Percentiles rank a stretch among this genome's conserved stretches.
Evolutionary conservation across 805 yeast species (phyloP).

Genomic region (Hanseniaspora clermontiae): DNA sequence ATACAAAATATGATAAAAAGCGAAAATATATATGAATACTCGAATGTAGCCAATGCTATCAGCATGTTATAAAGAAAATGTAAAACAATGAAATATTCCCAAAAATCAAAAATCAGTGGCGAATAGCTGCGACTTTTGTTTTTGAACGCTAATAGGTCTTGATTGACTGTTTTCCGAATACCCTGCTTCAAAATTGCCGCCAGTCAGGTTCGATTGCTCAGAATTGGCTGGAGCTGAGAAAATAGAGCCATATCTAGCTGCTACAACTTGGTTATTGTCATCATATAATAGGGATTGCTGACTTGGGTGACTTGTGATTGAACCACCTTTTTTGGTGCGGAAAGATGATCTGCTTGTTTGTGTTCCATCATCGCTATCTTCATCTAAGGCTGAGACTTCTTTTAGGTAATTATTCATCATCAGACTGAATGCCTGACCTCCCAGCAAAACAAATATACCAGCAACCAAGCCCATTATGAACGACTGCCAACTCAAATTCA

Average conservation of each 20-base stretch:
- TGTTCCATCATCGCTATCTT: neutral
- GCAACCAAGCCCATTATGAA: constrained; percentile 52
- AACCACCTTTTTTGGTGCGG: neutral
- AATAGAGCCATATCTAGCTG: neutral
- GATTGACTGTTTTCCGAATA: constrained; percentile 13
- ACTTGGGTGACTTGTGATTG: neutral
- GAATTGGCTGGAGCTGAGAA: neutral
- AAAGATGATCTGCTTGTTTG: neutral
- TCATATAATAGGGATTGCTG: neutral
- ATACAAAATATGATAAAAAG: neutral
- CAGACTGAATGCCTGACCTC: constrained; percentile 30
- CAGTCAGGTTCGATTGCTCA: neutral
- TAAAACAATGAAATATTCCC: neutral
- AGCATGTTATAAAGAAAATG: too few relatives aligned
- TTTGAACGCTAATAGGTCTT: constrained; percentile 8
- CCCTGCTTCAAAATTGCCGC: constrained; percentile 5
- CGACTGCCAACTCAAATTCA: constrained; percentile 57
- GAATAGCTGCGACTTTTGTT: constrained; percentile 9
- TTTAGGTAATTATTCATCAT: constrained; percentile 16
- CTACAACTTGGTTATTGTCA: neutral
- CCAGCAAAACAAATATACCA: constrained; percentile 37
- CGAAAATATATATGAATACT: too few relatives aligned
- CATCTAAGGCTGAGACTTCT: neutral
- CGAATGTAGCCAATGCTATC: too few relatives aligned
- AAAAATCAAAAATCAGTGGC: neutral